A percentile compares a stretch with the other conserved stretches of the same genome.
Evolutionary conservation across 1,284 basidiomycete genomes (phyloP).

Genomic region (Leccinum fallax): DNA sequence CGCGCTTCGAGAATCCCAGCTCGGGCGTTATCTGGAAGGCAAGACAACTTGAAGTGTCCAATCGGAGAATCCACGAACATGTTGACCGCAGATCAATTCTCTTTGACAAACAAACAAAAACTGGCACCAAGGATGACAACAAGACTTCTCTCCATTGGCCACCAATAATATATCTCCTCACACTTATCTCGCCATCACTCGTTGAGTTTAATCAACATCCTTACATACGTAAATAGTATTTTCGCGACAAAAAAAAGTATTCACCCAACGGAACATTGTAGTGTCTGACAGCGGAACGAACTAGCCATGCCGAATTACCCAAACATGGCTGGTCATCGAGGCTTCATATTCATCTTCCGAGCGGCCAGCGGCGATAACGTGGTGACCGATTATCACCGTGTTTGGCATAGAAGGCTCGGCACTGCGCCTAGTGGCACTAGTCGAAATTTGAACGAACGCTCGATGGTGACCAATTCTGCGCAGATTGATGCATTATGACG

Average conservation of each 20-base stretch:
- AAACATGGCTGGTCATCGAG: slow-evolving; percentile 45
- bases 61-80: slow-evolving; percentile 6
- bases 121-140: background rate
- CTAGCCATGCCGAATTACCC: slow-evolving; percentile 41
- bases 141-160: background rate
- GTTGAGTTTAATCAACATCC: slow-evolving; percentile 10
- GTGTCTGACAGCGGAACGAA: slow-evolving; percentile 71
- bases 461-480: background rate
- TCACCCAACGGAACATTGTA: no score
- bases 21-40: background rate
- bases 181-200: background rate
- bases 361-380: slow-evolving; percentile 41
- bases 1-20: background rate
- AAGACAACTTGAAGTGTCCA: background rate
- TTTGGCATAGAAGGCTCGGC: slow-evolving; percentile 19
- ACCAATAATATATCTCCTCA: background rate
- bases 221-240: background rate
- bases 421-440: background rate
- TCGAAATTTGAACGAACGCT: slow-evolving; percentile 7
- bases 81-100: background rate
- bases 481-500: slow-evolving; percentile 10
- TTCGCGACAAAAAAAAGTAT: background rate
- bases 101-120: background rate
- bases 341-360: slow-evolving; percentile 53
- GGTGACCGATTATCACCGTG: slow-evolving; percentile 34